Evolutionary conservation across 1,284 basidiomycete species (phyloP), one percentile per base, ranked within the genome.

Genomic region (Ceratobasidium theobromae): DNA sequence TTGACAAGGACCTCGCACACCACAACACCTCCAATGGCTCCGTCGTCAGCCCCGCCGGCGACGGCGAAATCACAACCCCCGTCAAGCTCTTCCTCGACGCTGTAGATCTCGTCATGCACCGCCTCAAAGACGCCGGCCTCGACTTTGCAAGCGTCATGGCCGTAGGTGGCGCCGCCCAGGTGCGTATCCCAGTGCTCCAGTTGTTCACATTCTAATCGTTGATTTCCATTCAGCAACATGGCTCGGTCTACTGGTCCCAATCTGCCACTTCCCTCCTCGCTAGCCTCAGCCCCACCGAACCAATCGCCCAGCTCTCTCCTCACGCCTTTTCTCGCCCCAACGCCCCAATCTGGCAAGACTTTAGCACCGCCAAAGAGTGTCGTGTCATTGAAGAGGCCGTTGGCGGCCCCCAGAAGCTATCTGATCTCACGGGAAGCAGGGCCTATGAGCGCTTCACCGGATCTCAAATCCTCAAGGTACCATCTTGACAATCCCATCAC

Each of bases 321-420:
- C 72, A 72, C 5, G 89, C 90, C 0, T 94, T 95, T 75, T 88
- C 91, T 3, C 77, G 86, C 18, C 79, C 79, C 1, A 81, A 83
- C 68, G 84, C 89, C 0, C 93, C 93, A 14, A 95, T 95, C 73
- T 95, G 93, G 93, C 93, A 95, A 76, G 93, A 95, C 76, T 93
- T 90, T 0, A 93, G 91, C 0, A 95, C 93, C 0, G 86, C 83
- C 0, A 75, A 77, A 33, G 91, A 94, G 71, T 95, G 93, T 72
- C 78, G 78, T 53, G 82, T 81, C 55, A 78, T 95, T 41, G 89
- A 93, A 72, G 79, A 78, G 1, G 80, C 80, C 33, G 77, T 86
- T 11, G 91, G 91, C 43, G 90, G 91, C 4, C 77, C 87, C 0
- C 85, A 88, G 67, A 81, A 77, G 4, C 79, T 95, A 9, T 87